phyloP scores from a whole-genome alignment of 1,284 basidiomycete species.

The Volvariella surrecta region DNA sequence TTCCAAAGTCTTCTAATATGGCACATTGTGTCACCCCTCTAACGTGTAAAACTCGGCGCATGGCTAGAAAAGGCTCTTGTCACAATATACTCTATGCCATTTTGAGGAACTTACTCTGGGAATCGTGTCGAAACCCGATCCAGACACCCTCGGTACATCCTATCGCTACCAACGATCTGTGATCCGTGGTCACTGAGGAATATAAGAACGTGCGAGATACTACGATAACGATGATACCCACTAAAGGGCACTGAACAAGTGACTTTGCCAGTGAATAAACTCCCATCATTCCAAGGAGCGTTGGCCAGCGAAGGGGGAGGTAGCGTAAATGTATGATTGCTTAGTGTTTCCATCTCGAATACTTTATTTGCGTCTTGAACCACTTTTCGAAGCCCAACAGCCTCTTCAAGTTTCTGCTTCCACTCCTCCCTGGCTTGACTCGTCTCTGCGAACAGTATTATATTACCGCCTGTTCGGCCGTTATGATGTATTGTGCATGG shows the following conservation, averaged over 20 bases:
- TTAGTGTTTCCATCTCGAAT: constrained; percentile 84
- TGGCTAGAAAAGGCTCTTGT: constrained; percentile 35
- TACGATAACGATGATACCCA: constrained; percentile 30
- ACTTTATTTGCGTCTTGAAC: constrained; percentile 91
- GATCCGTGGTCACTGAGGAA: constrained; percentile 63
- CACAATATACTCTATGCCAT: constrained; percentile 2
- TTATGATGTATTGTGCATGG: constrained; percentile 84
- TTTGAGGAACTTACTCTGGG: constrained; percentile 48
- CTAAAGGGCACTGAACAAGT: constrained; percentile 92
- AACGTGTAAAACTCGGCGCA: constrained; percentile 85
- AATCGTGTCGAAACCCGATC: constrained; percentile 88
- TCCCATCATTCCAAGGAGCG: constrained; percentile 56
- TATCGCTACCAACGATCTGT: constrained; percentile 77
- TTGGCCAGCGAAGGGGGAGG: constrained; percentile 44
- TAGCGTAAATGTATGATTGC: constrained; percentile 76
- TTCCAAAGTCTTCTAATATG: constrained; percentile 89
- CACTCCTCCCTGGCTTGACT: constrained; percentile 71
- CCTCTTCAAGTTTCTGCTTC: constrained; percentile 86
- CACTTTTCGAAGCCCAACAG: constrained; percentile 74
- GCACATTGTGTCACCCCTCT: constrained; percentile 89
- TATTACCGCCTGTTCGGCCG: constrained; percentile 76
- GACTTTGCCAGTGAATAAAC: constrained; percentile 79
- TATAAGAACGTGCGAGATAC: not conserved
- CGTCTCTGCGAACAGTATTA: constrained; percentile 83
- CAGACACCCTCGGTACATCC: constrained; percentile 93